Base-by-base conservation (phyloP, 2,329 filamentous ascomycete genomes). In the Alternaria gansuensis region DNA sequence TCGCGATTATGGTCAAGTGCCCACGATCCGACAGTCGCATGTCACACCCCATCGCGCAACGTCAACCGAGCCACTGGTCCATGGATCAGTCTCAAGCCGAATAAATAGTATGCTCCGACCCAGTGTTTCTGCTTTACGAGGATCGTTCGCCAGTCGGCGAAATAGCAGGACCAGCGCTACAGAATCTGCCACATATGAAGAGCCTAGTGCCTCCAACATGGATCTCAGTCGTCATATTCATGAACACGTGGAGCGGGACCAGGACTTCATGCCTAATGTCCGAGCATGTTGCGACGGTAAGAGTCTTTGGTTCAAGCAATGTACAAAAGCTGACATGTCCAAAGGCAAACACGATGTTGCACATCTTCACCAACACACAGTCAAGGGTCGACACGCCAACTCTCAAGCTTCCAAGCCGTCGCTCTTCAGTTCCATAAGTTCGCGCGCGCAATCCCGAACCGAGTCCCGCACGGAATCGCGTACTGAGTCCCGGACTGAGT, bases 271-370 rank as follows among this genome's bases (percentile, higher is more conserved):
- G 70, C 94, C 98, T 83, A 97, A 99, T 77, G 95, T 99, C 65
- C 85, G 95, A 74, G 93, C 94, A 59, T 99, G 95, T 81, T 99
- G 95, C 79, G 95, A 98, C 85, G 95, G 93, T 94, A 84, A 86
- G 89, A 82, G 7, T 51, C 11, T 23, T 17, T 57, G 48, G 52
- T 59, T 52, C 36, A 46, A 48, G 13, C 43, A 21, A 36, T 41
- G 51, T 51, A 33, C 59, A 48, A 54, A 51, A 26, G 36, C 66
- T 70, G 66, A 69, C 61, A 23, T 34, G 7, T 59, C 8, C 7
- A 51, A 36, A 69, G 82, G 82, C 46, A 82, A 81, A 75, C 82
- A 84, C 63, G 81, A 84, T 62, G 82, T 84, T 36, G 82, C 78
- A 28, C 79, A 81, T 24, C 71, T 84, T 33, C 74, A 76, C 44